Percentiles rank a stretch among this genome's conserved stretches.
Conservation (phyloP, 73 alveolate genomes). For the Breviolum minutum region DNA sequence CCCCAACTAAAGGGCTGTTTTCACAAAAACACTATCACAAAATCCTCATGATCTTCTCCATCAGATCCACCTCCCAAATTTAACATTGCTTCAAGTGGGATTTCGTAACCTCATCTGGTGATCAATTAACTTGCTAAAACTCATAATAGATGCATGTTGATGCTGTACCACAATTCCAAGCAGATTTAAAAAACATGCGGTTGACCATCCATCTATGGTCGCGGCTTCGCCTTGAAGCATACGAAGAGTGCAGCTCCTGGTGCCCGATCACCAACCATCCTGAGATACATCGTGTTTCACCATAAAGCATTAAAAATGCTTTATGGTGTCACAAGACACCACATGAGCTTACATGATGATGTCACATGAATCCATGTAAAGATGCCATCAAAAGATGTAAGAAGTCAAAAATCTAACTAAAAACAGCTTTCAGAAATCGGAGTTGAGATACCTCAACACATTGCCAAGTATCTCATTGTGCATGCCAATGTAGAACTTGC, state of each 20-base stretch:
- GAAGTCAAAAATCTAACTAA: no score
- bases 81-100: no score
- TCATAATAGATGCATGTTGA: not conserved
- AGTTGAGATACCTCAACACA: no score
- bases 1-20: no score
- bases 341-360: not conserved
- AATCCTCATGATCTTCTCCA: no score
- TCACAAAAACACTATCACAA: no score
- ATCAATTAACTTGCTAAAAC: not conserved
- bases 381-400: no score
- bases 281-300: not conserved
- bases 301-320: not conserved
- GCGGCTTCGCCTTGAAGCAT: slow-evolving; percentile 56
- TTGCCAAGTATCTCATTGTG: slow-evolving; percentile 74
- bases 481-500: slow-evolving; percentile 94
- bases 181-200: not conserved
- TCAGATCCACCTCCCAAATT: no score
- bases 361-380: no score
- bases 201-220: no score
- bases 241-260: slow-evolving; percentile 87
- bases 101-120: no score
- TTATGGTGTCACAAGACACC: not conserved
- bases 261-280: slow-evolving; percentile 93
- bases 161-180: not conserved
- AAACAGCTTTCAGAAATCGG: no score